Evolutionary conservation across 805 yeast genomes (phyloP), one percentile per base, ranked within the genome.

Genomic region (Zygotorulaspora chibaensis): DNA sequence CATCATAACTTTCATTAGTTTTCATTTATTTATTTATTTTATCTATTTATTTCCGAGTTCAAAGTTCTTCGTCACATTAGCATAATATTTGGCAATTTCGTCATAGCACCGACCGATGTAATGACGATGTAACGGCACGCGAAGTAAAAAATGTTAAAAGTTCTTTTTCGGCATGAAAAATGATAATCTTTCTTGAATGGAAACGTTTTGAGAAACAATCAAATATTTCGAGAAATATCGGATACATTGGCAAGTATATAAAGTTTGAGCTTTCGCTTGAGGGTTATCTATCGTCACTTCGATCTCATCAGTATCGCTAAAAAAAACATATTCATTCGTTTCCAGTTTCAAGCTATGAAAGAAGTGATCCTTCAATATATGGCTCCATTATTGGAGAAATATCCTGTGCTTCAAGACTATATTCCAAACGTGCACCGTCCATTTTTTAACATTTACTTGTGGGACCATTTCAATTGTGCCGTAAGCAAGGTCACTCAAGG

Each of bases 381-480:
- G 18, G 48, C 42, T 43, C 57, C 58, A 7, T 27, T 58, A 31
- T 40, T 58, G 11, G 53, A 56, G 39, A 47, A 52, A 26, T 54
- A 55, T 44, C 59, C 61, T 5, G 38, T 38, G 20, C 46, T 59
- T 28, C 42, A 47, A 26, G 41, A 48, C 28, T 48, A 38, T 42
- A 43, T 39, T 5, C 70, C 70, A 25, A 64, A 62, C 15, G 12
- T 65, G 30, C 65, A 66, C 15, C 62, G 63, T 42, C 66, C 67
- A 25, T 65, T 66, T 39, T 66, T 66, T 49, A 66, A 66, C 40
- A 55, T 64, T 17, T 63, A 57, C 25, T 49, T 66, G 35, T 64
- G 67, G 64, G 55, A 54, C 18, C 43, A 58, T 34, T 64, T 64
- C 39, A 64, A 64, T 44, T 17, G 35, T 12, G 37, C 42, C 31